A percentile compares a stretch with the other conserved stretches of the same genome.
Conservation (phyloP, 2,329 filamentous ascomycete species). For the Didymella exigua region DNA sequence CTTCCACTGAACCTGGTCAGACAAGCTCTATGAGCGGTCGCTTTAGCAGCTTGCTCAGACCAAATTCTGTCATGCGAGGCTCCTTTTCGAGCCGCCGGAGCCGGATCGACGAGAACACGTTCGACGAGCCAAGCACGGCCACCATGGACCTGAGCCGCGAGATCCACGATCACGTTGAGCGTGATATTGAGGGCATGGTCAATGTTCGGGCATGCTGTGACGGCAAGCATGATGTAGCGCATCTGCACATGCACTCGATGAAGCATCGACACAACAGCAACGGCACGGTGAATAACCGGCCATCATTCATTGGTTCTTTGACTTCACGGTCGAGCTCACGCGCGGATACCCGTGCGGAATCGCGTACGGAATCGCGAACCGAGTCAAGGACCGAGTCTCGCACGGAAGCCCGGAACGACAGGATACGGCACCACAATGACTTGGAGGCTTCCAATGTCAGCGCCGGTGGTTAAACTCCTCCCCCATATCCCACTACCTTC, state of each 20-base stretch:
- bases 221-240: constrained; percentile 68
- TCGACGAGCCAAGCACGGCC: constrained; percentile 66
- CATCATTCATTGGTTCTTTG: constrained; percentile 41
- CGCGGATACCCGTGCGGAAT: constrained; percentile 32
- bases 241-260: constrained; percentile 45
- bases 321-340: constrained; percentile 44
- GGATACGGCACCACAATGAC: constrained; percentile 31
- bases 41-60: constrained; percentile 53
- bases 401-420: constrained; percentile 34
- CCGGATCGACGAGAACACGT: constrained; percentile 47
- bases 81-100: constrained; percentile 58
- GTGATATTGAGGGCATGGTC: constrained; percentile 80
- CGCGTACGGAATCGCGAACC: constrained; percentile 15
- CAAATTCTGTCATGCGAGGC: constrained; percentile 51
- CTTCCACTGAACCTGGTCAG: constrained; percentile 45
- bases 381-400: constrained; percentile 18
- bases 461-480: constrained; percentile 34
- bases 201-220: constrained; percentile 98
- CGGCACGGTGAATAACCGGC: constrained; percentile 29
- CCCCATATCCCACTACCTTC: constrained; percentile 17
- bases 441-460: constrained; percentile 34
- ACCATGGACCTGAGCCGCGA: constrained; percentile 79
- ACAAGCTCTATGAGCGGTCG: constrained; percentile 53
- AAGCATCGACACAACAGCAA: constrained; percentile 40
- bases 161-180: constrained; percentile 77